Evolutionary conservation across 1,284 basidiomycete genomes (phyloP).

Genomic region (Heterobasidion parviporum): DNA sequence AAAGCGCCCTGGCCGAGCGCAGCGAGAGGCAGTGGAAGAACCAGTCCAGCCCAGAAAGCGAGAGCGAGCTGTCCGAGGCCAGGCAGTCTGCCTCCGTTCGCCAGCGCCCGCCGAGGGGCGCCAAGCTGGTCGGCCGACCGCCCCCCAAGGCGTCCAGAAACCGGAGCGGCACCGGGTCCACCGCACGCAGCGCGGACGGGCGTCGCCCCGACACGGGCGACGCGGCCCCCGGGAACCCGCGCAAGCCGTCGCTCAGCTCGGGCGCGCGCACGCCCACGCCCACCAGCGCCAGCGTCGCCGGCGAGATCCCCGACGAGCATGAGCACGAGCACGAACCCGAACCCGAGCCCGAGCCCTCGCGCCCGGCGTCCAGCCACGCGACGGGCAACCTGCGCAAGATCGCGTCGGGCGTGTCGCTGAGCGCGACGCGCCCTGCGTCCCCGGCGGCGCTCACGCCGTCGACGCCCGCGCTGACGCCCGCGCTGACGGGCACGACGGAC

Average conservation of each 20-base stretch:
- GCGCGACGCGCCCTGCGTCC: conserved; percentile 22
- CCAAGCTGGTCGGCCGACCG: conserved; percentile 11
- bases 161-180: conserved; percentile 42
- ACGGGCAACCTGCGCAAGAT: conserved; percentile 24
- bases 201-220: conserved; percentile 1
- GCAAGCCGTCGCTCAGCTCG: not conserved
- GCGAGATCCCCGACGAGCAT: not conserved
- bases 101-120: conserved; percentile 13
- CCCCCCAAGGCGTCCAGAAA: conserved; percentile 21
- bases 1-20: conserved; percentile 57
- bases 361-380: not conserved
- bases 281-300: not conserved
- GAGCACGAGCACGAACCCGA: not conserved
- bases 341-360: not conserved
- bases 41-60: conserved; percentile 34
- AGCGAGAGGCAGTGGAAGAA: conserved; percentile 27
- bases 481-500: conserved; percentile 45
- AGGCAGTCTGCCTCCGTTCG: conserved; percentile 8
- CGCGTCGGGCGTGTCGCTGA: conserved; percentile 19
- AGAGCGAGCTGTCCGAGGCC: conserved; percentile 35
- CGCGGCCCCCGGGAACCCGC: not conserved
- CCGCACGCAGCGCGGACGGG: conserved; percentile 16
- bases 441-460: conserved; percentile 23
- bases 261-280: not conserved
- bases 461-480: conserved; percentile 33